Evolutionary conservation across 2,329 filamentous ascomycete genomes (phyloP), one percentile per base, ranked within the genome.

Genomic region (Botryotinia convoluta): DNA sequence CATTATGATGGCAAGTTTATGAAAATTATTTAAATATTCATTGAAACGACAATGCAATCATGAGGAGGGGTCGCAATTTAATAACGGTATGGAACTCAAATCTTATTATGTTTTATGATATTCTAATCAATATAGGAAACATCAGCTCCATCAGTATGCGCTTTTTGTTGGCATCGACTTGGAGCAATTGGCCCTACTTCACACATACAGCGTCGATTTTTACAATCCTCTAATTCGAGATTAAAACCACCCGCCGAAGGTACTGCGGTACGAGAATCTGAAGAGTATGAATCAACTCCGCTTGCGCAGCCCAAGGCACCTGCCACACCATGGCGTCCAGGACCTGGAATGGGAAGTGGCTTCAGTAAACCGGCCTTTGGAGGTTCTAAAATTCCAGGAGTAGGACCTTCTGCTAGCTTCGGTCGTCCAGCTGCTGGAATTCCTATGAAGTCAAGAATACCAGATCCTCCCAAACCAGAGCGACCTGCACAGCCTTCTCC

Each of bases 151-250:
- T 79, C 79, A 37, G 69, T 81, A 63, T 81, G 80, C 72, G 78
- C 79, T 45, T 81, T 81, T 73, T 81, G 80, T 74, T 77, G 79
- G 42, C 78, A 80, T 77, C 76, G 78, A 72, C 73, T 81, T 61
- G 78, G 78, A 71, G 77, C 77, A 74, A 72, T 75, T 77, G 76
- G 77, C 69, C 76, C 69, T 60, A 75, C 78, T 74, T 78, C 78
- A n/a, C 79, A 79, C 75, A 74, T 78, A 70, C 77, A 79, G 74
- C 77, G 80, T 26, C 78, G 80, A 73, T 80, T 80, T 68, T 71
- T 81, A 54, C 79, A 80, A 76, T 80, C 79, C 14, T 80, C 79
- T 51, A 76, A 76, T 42, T 69, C 78, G 54, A 72, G 74, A 61
- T 75, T 73, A 39, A 77, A 76, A 71, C 77, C 79, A 51, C 76